phyloP scores from a whole-genome alignment of 2,329 filamentous ascomycete species.

The Ophiostoma montium region DNA sequence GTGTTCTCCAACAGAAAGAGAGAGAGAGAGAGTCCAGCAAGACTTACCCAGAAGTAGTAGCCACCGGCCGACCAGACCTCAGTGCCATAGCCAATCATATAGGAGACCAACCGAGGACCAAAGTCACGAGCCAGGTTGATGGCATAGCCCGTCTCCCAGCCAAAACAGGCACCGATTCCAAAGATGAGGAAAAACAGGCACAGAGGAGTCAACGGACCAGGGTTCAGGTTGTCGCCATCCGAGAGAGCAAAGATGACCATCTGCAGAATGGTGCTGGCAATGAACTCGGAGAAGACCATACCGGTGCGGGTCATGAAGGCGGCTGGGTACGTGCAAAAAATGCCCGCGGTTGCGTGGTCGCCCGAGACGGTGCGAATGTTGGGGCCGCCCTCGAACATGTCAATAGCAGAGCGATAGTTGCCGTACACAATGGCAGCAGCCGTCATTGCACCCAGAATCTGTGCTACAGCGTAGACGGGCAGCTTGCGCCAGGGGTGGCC shows the following conservation, averaged over 20 bases:
- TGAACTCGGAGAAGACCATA: slow-evolving; percentile 44
- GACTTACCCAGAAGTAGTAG: slow-evolving; percentile 13
- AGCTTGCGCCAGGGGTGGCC: slow-evolving; percentile 46
- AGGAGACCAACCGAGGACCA: slow-evolving; percentile 43
- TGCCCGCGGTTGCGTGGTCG: slow-evolving; percentile 35
- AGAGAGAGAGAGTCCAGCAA: neutral
- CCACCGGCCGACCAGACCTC: slow-evolving; percentile 13
- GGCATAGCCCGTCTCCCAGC: slow-evolving; percentile 38
- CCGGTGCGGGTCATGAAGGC: slow-evolving; percentile 36
- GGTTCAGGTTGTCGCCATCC: slow-evolving; percentile 44
- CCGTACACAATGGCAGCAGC: slow-evolving; percentile 40
- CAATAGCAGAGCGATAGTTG: slow-evolving; percentile 37
- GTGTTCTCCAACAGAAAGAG: neutral
- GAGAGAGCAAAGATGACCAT: slow-evolving; percentile 43
- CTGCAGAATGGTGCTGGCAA: slow-evolving; percentile 41
- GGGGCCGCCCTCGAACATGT: slow-evolving; percentile 15
- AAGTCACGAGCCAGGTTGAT: slow-evolving; percentile 45
- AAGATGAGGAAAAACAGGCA: slow-evolving; percentile 34
- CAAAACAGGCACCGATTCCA: slow-evolving; percentile 36
- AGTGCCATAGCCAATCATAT: slow-evolving; percentile 31
- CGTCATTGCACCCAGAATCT: slow-evolving; percentile 41
- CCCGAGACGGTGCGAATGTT: slow-evolving; percentile 21
- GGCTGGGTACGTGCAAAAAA: slow-evolving; percentile 40
- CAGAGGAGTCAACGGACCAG: slow-evolving; percentile 30
- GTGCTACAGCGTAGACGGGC: slow-evolving; percentile 40